phyloP scores from a whole-genome alignment of 2,329 filamentous ascomycete genomes.

The Pseudogymnoascus sp. region DNA sequence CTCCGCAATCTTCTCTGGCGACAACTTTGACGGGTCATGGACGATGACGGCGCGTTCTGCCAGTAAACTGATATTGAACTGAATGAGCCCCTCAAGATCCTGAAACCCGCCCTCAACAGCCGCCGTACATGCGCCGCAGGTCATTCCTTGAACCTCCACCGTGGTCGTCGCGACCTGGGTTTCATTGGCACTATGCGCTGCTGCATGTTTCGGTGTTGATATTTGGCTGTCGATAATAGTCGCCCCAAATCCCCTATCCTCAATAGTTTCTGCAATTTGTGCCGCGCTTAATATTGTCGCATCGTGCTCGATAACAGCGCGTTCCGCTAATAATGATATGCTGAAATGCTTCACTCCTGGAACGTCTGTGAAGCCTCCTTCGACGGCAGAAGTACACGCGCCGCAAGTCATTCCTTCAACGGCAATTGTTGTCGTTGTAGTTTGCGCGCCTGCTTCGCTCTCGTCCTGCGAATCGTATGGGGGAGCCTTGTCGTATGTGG shows the following conservation, averaged over 20 bases:
- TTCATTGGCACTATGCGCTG: constrained; percentile 26
- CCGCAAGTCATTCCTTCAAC: constrained; percentile 88
- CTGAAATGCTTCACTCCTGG: constrained; percentile 67
- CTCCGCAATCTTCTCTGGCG: constrained; percentile 66
- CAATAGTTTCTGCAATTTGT: constrained; percentile 49
- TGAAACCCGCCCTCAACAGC: constrained; percentile 79
- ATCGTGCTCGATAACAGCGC: constrained; percentile 80
- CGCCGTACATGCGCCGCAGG: constrained; percentile 91
- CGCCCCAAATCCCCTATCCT: constrained; percentile 73
- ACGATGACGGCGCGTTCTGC: constrained; percentile 86
- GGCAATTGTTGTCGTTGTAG: constrained; percentile 61
- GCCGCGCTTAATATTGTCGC: constrained; percentile 42
- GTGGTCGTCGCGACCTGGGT: constrained; percentile 62
- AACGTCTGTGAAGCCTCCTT: constrained; percentile 69
- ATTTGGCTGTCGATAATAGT: constrained; percentile 64
- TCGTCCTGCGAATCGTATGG: constrained; percentile 28
- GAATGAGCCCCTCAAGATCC: constrained; percentile 65
- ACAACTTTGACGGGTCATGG: constrained; percentile 65
- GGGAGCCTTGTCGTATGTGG: constrained; percentile 32
- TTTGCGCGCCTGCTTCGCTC: constrained; percentile 23
- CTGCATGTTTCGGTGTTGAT: constrained; percentile 27
- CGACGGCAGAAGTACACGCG: constrained; percentile 78
- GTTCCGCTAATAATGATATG: constrained; percentile 75
- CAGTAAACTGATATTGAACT: constrained; percentile 91
- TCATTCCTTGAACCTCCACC: constrained; percentile 91